Conservation (phyloP, 805 yeast genomes). For the Brettanomyces bruxellensis region DNA sequence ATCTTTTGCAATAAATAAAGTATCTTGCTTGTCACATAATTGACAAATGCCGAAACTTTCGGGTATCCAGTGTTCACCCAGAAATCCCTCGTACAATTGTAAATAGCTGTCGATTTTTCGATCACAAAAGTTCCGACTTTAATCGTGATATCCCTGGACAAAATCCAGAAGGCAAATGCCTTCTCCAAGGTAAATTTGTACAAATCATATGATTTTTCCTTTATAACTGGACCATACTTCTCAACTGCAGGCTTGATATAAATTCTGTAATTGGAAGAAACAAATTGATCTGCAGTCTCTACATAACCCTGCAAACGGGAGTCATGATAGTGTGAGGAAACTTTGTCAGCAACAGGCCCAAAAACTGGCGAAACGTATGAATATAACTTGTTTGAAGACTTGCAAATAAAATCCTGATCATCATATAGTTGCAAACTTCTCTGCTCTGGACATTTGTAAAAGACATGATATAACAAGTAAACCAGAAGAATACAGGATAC, state of each 20-base stretch:
- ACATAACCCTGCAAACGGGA: constrained; percentile 19
- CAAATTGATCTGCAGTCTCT: constrained; percentile 7
- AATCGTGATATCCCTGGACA: neutral
- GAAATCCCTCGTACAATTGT: constrained; percentile 1
- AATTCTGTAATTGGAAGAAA: constrained; percentile 5
- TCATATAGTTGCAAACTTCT: constrained; percentile 7
- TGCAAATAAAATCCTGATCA: constrained; percentile 14
- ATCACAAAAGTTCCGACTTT: neutral
- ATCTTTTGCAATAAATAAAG: constrained; percentile 5
- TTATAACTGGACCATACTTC: constrained; percentile 6
- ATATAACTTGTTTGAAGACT: constrained; percentile 13
- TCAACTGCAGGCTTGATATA: constrained; percentile 14
- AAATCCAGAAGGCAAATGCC: neutral
- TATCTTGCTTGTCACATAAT: constrained; percentile 3
- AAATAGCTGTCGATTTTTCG: constrained; percentile 1
- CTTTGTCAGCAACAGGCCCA: constrained; percentile 7
- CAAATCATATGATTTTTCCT: constrained; percentile 3
- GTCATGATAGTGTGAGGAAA: constrained; percentile 5
- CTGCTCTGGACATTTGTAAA: constrained; percentile 17
- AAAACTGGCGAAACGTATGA: constrained; percentile 12
- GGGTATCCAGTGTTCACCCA: constrained; percentile 11
- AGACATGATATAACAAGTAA: constrained; percentile 13
- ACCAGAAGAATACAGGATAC: constrained; percentile 9
- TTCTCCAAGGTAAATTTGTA: constrained; percentile 1
- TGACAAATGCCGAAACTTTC: neutral